phyloP scores from a whole-genome alignment of 1,139 yeast genomes.

The Pichia sp. region DNA sequence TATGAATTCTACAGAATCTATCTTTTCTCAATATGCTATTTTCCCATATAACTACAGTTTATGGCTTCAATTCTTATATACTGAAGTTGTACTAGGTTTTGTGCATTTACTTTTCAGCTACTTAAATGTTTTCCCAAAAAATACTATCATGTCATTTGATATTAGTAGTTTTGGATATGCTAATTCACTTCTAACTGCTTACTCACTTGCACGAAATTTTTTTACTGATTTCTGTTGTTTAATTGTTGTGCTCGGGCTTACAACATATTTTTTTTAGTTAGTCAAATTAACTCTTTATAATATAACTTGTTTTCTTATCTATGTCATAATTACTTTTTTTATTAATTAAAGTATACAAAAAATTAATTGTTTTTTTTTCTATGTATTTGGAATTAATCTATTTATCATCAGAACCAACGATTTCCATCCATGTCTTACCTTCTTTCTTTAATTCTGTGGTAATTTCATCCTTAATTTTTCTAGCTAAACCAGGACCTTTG shows the following conservation, averaged over 20 bases:
- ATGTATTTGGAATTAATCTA: slow-evolving; percentile 3
- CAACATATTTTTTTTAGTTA: slow-evolving; percentile 10
- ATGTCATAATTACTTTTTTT: no score
- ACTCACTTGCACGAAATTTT: slow-evolving; percentile 7
- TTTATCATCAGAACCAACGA: slow-evolving; percentile 51
- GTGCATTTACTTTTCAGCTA: slow-evolving; percentile 3
- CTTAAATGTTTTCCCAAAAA: slow-evolving; percentile 8
- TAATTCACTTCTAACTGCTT: slow-evolving; percentile 8
- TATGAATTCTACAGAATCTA: background rate
- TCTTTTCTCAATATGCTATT: background rate
- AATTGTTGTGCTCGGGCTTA: slow-evolving; percentile 34
- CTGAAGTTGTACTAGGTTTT: slow-evolving; percentile 31
- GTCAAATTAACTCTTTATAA: background rate
- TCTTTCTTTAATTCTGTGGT: slow-evolving; percentile 58
- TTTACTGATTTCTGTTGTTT: slow-evolving; percentile 38
- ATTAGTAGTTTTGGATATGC: slow-evolving; percentile 10
- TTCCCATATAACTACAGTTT: background rate
- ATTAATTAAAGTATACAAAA: no score
- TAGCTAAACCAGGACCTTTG: slow-evolving; percentile 85
- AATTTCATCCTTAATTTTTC: slow-evolving; percentile 71
- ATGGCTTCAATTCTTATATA: slow-evolving; percentile 9
- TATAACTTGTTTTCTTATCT: background rate
- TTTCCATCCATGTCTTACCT: slow-evolving; percentile 80
- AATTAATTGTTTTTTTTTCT: background rate
- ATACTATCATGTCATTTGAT: slow-evolving; percentile 13